A percentile compares a stretch with the other conserved stretches of the same genome.
These are phyloP conservation scores for Lactarius trivialis DNA, from an alignment of 768 basidiomycete genomes.

Conservation along the genomic window DNA sequence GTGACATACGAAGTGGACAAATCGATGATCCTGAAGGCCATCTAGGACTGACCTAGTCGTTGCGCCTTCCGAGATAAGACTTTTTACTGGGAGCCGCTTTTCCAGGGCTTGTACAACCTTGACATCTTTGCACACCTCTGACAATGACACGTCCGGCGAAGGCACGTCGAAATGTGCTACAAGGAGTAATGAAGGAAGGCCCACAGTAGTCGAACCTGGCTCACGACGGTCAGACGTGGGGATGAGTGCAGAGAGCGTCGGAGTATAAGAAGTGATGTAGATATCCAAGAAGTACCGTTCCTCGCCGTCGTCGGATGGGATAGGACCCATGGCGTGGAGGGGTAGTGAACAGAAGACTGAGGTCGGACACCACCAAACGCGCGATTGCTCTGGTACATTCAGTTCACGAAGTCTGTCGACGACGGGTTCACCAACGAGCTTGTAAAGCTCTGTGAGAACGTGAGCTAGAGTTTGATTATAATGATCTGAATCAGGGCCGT, in stretches of 20 bases:
- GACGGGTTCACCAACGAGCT: neutral
- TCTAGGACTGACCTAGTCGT: neutral
- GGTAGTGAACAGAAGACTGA: neutral
- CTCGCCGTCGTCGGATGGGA: neutral
- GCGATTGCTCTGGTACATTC: neutral
- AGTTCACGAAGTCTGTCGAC: neutral
- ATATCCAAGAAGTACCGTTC: neutral
- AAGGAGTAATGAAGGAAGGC: neutral
- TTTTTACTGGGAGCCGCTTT: neutral
- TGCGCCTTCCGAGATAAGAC: neutral
- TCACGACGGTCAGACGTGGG: neutral
- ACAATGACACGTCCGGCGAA: neutral
- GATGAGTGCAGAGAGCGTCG: neutral
- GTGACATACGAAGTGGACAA: neutral
- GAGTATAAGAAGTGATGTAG: neutral
- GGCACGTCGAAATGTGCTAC: neutral
- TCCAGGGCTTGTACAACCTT: neutral
- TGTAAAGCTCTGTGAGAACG: neutral
- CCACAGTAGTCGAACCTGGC: neutral
- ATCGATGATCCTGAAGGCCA: neutral
- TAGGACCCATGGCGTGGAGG: neutral
- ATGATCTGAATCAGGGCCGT: neutral
- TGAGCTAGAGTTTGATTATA: neutral
- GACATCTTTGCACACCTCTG: neutral
- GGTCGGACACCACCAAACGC: neutral